phyloP scores from a whole-genome alignment of 306 rosid species.

The Prunus mume region DNA sequence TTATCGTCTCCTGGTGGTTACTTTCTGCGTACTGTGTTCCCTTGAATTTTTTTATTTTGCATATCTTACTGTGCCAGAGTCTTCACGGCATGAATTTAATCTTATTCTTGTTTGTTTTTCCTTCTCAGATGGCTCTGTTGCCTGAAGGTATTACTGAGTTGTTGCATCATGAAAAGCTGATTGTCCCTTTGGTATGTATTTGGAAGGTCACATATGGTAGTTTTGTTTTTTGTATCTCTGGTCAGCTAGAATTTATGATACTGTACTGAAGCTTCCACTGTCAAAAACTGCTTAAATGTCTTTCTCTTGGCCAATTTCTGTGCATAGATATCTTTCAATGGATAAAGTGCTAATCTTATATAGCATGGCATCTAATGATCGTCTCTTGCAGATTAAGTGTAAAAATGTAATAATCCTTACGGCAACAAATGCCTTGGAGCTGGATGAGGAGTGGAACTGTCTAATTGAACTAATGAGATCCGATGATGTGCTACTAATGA shows the following conservation, averaged over 20 bases:
- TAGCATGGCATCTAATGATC: neutral
- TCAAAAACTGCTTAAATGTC: neutral
- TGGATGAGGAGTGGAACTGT: constrained; percentile 80
- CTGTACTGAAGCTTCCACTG: constrained; percentile 11
- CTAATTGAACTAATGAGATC: constrained; percentile 72
- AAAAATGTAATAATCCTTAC: constrained; percentile 65
- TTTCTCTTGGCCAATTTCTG: constrained; percentile 11
- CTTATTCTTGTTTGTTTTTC: constrained; percentile 28
- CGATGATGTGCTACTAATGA: constrained; percentile 39
- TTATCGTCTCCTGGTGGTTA: neutral
- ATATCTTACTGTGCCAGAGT: neutral
- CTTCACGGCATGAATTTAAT: constrained; percentile 17
- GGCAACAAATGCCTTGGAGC: constrained; percentile 68
- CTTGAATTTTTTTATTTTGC: neutral
- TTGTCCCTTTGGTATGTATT: constrained; percentile 77
- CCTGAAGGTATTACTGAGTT: constrained; percentile 95
- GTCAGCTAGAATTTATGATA: constrained; percentile 13
- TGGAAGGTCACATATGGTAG: constrained; percentile 17
- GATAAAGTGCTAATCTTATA: neutral
- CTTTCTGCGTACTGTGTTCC: neutral
- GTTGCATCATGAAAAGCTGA: constrained; percentile 75
- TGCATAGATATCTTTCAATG: neutral
- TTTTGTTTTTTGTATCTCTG: constrained; percentile 12
- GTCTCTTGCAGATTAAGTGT: constrained; percentile 78
- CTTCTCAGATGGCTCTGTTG: constrained; percentile 90